Evolutionary conservation across 169 alveolate genomes (phyloP).

Genomic region (Cryptosporidium canis): DNA sequence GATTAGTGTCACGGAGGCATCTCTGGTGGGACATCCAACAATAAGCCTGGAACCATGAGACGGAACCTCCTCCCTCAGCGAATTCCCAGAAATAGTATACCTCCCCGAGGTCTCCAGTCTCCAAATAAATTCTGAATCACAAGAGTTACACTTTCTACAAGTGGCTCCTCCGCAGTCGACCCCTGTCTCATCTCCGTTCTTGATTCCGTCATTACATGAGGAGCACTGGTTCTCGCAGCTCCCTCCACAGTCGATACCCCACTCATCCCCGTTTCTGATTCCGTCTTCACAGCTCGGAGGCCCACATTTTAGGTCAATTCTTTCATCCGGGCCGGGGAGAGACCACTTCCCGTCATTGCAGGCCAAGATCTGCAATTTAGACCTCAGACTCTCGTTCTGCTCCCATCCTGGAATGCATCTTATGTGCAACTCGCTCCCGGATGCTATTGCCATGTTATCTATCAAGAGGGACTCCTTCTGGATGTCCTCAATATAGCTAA

Average conservation of each 20-base stretch:
- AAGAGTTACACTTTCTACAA: conserved; percentile 59
- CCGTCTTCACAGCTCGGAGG: conserved; percentile 69
- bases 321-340: conserved; percentile 9
- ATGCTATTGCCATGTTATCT: conserved; percentile 45
- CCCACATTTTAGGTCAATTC: conserved; percentile 7
- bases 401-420: conserved; percentile 73
- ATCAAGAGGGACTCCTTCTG: conserved; percentile 49
- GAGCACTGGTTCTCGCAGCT: conserved; percentile 75
- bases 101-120: neutral
- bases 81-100: neutral
- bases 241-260: conserved; percentile 81
- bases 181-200: conserved; percentile 77
- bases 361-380: conserved; percentile 18
- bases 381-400: neutral
- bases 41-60: conserved; percentile 10
- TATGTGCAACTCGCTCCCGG: conserved; percentile 62
- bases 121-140: conserved; percentile 26
- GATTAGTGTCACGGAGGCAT: neutral
- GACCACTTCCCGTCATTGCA: conserved; percentile 64
- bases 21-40: conserved; percentile 10
- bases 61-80: neutral
- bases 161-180: conserved; percentile 70
- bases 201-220: conserved; percentile 76
- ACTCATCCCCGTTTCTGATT: conserved; percentile 77
- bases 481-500: conserved; percentile 42